Evolutionary conservation across 1,284 basidiomycete species (phyloP).

Genomic region (Gymnopus androsaceus): DNA sequence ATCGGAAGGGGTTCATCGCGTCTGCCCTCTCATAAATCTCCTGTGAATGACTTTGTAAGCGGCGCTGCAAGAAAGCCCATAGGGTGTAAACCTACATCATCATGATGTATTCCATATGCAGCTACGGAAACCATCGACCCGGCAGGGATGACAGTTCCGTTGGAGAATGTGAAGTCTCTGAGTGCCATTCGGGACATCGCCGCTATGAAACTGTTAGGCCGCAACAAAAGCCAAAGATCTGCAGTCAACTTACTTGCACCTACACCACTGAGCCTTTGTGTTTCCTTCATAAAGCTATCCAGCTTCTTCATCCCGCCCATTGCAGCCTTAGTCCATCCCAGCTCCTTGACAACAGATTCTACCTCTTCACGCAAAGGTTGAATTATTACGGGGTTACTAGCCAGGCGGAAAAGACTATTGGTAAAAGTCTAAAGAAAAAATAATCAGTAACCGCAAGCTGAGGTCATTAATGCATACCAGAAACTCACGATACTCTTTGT

Average conservation of each 20-base stretch:
- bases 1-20: conserved; percentile 27
- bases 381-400: conserved; percentile 34
- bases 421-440: conserved; percentile 31
- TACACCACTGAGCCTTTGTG: background rate
- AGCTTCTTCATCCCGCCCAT: conserved; percentile 10
- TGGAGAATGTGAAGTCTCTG: conserved; percentile 28
- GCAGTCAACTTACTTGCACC: background rate
- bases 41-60: background rate
- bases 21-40: conserved; percentile 21
- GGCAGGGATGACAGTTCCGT: conserved; percentile 27
- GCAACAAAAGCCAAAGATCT: background rate
- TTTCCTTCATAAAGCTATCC: conserved; percentile 16
- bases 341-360: conserved; percentile 26
- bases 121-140: conserved; percentile 22
- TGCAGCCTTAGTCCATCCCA: conserved; percentile 25
- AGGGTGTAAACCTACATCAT: conserved; percentile 13
- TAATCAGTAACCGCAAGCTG: background rate
- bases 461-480: background rate
- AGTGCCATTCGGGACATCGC: conserved; percentile 20
- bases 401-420: conserved; percentile 37
- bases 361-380: conserved; percentile 41
- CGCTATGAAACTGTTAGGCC: conserved; percentile 13
- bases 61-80: background rate
- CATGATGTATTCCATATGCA: conserved; percentile 21
- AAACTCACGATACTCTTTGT: conserved; percentile 9